phyloP scores from a whole-genome alignment of 371 early-diverging fungal genomes.

The Rhizopus delemar region DNA sequence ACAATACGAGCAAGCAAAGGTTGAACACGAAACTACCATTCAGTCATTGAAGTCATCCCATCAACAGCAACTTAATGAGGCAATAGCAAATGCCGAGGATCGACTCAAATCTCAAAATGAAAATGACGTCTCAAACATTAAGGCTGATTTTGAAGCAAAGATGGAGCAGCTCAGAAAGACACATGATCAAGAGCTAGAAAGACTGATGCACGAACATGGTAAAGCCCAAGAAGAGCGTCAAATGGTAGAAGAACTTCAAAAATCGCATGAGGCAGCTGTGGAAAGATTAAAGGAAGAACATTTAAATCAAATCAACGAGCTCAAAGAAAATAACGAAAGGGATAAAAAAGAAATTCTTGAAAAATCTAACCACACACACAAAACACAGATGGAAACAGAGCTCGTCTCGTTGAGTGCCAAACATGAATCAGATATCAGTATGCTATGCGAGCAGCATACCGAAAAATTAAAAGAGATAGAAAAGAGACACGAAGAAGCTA shows the following conservation, averaged over 20 bases:
- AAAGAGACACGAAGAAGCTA: constrained; percentile 1
- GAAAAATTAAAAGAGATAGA: constrained; percentile 1
- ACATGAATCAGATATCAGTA: constrained; percentile 8
- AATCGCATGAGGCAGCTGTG: constrained; percentile 8
- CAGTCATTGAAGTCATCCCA: no score
- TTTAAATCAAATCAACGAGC: background rate
- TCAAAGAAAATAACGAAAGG: constrained; percentile 2
- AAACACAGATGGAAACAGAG: constrained; percentile 4
- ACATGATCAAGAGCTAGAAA: constrained; percentile 26
- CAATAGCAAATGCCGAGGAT: no score
- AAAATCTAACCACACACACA: constrained; percentile 8
- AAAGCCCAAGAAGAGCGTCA: constrained; percentile 21
- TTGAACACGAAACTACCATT: no score
- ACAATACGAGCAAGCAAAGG: background rate
- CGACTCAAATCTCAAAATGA: no score
- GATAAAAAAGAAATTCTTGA: constrained; percentile 4
- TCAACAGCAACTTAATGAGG: no score
- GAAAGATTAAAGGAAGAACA: constrained; percentile 23
- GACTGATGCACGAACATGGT: constrained; percentile 18
- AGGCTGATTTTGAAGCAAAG: constrained; percentile 15
- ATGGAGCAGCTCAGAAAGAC: constrained; percentile 25
- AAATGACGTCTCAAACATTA: background rate
- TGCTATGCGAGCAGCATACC: constrained; percentile 6
- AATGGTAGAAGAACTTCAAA: constrained; percentile 1
- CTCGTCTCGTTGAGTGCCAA: background rate